Conservation (phyloP, 768 basidiomycete species). For the Amanita phalloides region DNA sequence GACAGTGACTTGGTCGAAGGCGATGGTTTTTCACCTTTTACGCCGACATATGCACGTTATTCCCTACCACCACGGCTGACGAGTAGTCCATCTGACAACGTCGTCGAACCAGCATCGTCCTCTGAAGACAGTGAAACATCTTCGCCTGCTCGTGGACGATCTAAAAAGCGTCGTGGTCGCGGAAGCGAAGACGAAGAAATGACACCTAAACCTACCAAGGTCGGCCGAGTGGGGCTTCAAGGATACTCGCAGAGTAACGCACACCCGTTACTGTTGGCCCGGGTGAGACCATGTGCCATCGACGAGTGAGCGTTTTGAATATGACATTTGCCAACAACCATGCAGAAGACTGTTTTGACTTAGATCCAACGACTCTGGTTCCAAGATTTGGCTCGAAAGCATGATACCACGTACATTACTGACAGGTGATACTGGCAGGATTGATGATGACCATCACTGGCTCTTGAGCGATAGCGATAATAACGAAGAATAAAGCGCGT, state of each 20-base stretch:
- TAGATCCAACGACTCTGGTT: not conserved
- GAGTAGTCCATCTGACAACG: not conserved
- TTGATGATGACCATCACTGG: conserved; percentile 10
- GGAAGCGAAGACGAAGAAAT: not conserved
- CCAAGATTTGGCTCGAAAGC: not conserved
- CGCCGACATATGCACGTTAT: not conserved
- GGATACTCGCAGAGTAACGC: not conserved
- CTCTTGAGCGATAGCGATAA: conserved; percentile 17
- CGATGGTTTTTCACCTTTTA: not conserved
- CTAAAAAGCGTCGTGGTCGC: conserved; percentile 2
- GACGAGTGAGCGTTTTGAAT: not conserved
- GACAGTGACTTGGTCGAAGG: not conserved
- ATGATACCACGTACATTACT: not conserved
- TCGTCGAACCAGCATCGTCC: conserved; percentile 1
- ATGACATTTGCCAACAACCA: not conserved
- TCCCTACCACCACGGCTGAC: not conserved
- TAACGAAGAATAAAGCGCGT: conserved; percentile 7
- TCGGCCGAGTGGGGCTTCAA: not conserved
- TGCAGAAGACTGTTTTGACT: not conserved
- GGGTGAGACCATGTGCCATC: not conserved
- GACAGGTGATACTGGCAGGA: not conserved
- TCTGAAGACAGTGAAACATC: conserved; percentile 8
- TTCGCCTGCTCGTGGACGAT: conserved; percentile 12
- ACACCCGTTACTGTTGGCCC: not conserved
- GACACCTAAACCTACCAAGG: conserved; percentile 4